Percentiles rank a stretch among this genome's conserved stretches.
Conservation (phyloP, 2,329 filamentous ascomycete species). For the Phialemoniopsis sp. region DNA sequence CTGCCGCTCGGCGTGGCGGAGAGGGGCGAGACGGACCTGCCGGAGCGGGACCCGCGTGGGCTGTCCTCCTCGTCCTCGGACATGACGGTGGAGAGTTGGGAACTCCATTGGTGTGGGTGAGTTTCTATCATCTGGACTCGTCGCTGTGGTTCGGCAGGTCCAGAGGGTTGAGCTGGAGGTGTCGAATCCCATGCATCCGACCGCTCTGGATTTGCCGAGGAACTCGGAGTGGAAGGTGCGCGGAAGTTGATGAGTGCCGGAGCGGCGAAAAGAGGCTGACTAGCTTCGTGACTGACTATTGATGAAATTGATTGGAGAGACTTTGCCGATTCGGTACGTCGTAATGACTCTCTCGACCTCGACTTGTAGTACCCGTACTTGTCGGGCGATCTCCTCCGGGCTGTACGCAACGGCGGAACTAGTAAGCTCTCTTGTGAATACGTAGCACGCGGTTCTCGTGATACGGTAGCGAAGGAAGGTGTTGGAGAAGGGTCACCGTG, state of each 20-base stretch:
- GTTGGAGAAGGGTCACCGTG: conserved; percentile 39
- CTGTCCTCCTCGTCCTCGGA: conserved; percentile 56
- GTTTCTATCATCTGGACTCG: conserved; percentile 40
- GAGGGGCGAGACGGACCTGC: conserved; percentile 40
- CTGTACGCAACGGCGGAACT: conserved; percentile 49
- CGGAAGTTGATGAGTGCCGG: conserved; percentile 32
- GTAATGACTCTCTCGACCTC: conserved; percentile 48
- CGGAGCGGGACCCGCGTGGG: conserved; percentile 40
- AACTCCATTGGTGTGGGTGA: conserved; percentile 57
- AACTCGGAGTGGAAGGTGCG: neutral
- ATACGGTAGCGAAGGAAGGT: conserved; percentile 28
- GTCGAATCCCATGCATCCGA: conserved; percentile 17
- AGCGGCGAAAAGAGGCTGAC: conserved; percentile 29
- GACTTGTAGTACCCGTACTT: conserved; percentile 43
- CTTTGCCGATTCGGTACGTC: conserved; percentile 30
- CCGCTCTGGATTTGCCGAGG: conserved; percentile 4
- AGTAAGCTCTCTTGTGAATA: conserved; percentile 60
- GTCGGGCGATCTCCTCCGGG: conserved; percentile 42
- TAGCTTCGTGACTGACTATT: conserved; percentile 44
- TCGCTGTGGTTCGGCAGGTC: conserved; percentile 13
- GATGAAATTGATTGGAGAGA: conserved; percentile 55
- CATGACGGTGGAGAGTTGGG: conserved; percentile 59
- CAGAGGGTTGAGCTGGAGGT: conserved; percentile 8
- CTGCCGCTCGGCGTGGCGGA: conserved; percentile 28
- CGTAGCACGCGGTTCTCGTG: conserved; percentile 28